Evolutionary conservation across 2,329 filamentous ascomycete species (phyloP), one percentile per base, ranked within the genome.

Genomic region (Seiridium unicorne): DNA sequence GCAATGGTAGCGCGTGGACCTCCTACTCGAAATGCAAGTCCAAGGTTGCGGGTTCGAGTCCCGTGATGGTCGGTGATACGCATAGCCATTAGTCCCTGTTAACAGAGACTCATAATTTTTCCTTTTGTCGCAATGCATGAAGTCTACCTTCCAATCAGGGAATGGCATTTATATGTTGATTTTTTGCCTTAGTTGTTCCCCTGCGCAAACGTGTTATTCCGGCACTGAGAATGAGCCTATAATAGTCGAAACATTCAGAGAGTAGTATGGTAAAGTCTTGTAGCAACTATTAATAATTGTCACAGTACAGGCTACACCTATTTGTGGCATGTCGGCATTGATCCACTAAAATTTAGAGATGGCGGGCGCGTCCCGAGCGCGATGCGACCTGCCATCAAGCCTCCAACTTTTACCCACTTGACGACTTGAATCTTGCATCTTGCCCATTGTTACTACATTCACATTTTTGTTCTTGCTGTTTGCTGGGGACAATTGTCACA

Each of bases 21-120:
- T 73, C 71, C 71, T 73, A 73, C 40, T 51, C 35, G 13, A 35
- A 32, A 36, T 36, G 13, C 32, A 60, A 72, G 67, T 67, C 69
- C 69, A 67, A 69, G 71, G 70, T 71, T 73, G 70, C 68, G 70
- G 70, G 71, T 73, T 72, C 70, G 71, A 73, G 70, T 73, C 70
- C 70, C 70, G 68, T 69, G 69, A 62, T 67, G 69, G 57, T 61
- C 57, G 54, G 38, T 53, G 49, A 32, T n/a, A 57, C 5, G 7
- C 54, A 55, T 55, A 40, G 7, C 49, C 35, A 38, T 55, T 36
- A 34, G 32, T 35, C 42, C 48, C 44, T 51, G 34, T 35, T 8
- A 18, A 44, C 53, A 60, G 55, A 65, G 65, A 64, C 65, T 59
- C 4, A 59, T 46, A 40, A 9, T 59, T 18, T 56, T 48, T 46